These are phyloP conservation scores for Nigrograna mackinnonii DNA, from an alignment of 2,329 filamentous ascomycete species.

Conservation along the genomic window DNA sequence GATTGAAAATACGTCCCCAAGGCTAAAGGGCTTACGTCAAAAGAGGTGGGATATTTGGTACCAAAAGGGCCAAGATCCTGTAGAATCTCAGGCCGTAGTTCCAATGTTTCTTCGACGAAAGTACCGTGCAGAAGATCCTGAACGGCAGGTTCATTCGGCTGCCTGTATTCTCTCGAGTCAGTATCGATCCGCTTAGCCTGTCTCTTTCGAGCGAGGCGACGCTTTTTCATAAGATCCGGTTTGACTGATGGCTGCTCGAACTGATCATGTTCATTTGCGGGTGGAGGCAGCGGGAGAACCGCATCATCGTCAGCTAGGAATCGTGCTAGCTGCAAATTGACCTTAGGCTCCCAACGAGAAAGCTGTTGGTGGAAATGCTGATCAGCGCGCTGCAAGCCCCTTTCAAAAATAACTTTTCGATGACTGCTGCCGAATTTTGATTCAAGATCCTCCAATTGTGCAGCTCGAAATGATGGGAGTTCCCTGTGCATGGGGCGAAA, in stretches of 20 bases:
- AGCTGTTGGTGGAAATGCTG: constrained; percentile 22
- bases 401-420: constrained; percentile 42
- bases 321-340: constrained; percentile 33
- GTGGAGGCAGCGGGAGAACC: no score
- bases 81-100: constrained; percentile 17
- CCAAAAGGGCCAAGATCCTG: constrained; percentile 54
- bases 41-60: constrained; percentile 55
- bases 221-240: no score
- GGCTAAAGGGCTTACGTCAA: constrained; percentile 55
- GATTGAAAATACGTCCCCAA: constrained; percentile 59
- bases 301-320: constrained; percentile 36
- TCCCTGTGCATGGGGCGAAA: no score
- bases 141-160: constrained; percentile 42
- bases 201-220: constrained; percentile 36
- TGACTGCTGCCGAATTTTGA: constrained; percentile 36
- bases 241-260: no score
- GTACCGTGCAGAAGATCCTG: constrained; percentile 16
- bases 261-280: no score
- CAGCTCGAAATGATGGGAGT: constrained; percentile 28
- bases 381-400: constrained; percentile 30
- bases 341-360: constrained; percentile 10
- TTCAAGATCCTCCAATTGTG: constrained; percentile 49
- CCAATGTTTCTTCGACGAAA: background rate
- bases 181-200: constrained; percentile 52
- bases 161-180: constrained; percentile 49